Percentiles rank a stretch among this genome's conserved stretches.
Evolutionary conservation across 192 early-diverging fungal genomes (phyloP).

Genomic region (Glomus cerebriforme): DNA sequence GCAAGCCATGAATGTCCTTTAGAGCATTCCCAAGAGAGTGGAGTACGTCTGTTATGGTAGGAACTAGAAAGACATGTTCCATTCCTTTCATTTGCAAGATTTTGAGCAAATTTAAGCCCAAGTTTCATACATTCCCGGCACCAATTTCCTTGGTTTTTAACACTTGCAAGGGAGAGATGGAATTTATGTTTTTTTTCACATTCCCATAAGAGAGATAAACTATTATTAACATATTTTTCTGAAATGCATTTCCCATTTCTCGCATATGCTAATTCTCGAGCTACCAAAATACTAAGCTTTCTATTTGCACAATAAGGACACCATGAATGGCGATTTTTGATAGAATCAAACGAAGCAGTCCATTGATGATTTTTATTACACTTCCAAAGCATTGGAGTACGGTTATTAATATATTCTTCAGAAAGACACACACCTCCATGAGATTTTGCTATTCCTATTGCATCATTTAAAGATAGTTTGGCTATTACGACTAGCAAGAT

Average conservation of each 20-base stretch:
- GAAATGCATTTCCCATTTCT: slow-evolving; percentile 2
- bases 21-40: slow-evolving; percentile 20
- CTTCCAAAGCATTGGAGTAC: neutral
- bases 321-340: neutral
- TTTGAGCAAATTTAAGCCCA: slow-evolving; percentile 14
- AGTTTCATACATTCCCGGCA: slow-evolving; percentile 11
- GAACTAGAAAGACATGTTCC: slow-evolving; percentile 10
- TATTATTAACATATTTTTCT: slow-evolving; percentile 7
- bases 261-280: neutral
- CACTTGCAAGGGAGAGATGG: neutral
- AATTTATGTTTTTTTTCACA: slow-evolving; percentile 25
- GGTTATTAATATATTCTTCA: neutral
- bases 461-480: no score
- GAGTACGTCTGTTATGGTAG: slow-evolving; percentile 23
- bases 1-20: slow-evolving; percentile 11
- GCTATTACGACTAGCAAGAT: no score
- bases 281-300: slow-evolving; percentile 6
- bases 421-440: neutral
- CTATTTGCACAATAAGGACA: slow-evolving; percentile 12
- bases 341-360: neutral
- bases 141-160: slow-evolving; percentile 13
- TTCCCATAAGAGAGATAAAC: slow-evolving; percentile 1
- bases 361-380: slow-evolving; percentile 3
- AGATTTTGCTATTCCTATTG: neutral
- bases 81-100: slow-evolving; percentile 14